Percentiles rank a stretch among this genome's conserved stretches.
Conservation (phyloP, 352 stramenopile genomes). For the Phytopythium sindhum region DNA sequence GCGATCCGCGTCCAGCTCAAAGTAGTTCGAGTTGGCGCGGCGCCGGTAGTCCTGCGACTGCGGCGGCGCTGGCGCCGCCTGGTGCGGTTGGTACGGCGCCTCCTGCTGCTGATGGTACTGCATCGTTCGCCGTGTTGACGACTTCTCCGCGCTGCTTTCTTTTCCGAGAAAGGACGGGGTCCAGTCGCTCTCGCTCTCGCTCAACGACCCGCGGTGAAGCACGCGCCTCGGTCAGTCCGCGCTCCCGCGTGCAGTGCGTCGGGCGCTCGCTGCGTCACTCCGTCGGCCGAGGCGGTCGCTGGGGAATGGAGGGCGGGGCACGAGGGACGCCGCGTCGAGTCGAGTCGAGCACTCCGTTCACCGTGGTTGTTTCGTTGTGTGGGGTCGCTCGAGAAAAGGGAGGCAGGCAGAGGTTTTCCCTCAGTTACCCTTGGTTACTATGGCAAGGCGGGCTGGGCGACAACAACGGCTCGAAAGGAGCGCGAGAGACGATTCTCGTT, state of each 20-base stretch:
- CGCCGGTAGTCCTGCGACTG: slow-evolving; percentile 29
- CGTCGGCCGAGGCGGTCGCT: neutral
- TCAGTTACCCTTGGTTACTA: too few species aligned
- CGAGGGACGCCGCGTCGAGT: neutral
- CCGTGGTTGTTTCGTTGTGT: slow-evolving; percentile 6
- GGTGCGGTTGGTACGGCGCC: neutral
- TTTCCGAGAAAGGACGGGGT: slow-evolving; percentile 1
- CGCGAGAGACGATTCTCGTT: neutral
- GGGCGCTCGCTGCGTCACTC: neutral
- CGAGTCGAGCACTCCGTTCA: neutral
- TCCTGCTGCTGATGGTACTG: slow-evolving; percentile 6
- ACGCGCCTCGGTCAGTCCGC: neutral
- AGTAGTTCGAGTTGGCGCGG: slow-evolving; percentile 81
- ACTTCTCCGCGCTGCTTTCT: neutral
- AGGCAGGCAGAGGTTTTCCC: neutral
- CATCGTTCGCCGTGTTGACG: neutral
- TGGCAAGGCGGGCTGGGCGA: neutral
- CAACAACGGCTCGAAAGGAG: neutral
- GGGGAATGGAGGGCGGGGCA: neutral
- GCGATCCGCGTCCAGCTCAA: slow-evolving; percentile 72
- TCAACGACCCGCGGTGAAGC: too few species aligned
- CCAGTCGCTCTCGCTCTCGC: neutral
- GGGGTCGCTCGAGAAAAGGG: neutral
- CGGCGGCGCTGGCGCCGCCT: neutral
- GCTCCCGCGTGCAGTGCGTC: neutral